Evolutionary conservation across 352 stramenopile species (phyloP), one percentile per base, ranked within the genome.

Genomic region (Phytophthora boehmeriae): DNA sequence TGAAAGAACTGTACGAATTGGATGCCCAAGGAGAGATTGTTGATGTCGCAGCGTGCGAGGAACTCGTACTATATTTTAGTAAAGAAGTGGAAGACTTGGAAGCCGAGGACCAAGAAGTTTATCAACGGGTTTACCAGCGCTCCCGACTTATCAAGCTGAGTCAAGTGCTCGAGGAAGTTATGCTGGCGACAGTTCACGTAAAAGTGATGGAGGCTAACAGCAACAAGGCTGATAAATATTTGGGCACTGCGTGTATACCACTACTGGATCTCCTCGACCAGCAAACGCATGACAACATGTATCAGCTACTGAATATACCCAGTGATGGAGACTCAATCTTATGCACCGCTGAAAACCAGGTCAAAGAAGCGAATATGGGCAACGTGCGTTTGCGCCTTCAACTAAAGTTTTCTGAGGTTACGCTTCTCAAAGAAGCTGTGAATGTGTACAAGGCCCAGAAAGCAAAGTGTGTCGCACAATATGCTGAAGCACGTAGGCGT

Each of bases 231-330:
- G 71, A 92, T 54, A 70, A 81, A 1, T 65, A 78, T 19, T 64
- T 92, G 13, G 83, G 83, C 17, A 74, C 78, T 8, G 73, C 80
- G 16, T 80, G 76, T 42, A 82, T 92, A 39, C 83, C 83, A 2
- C 53, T 90, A 2, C 63, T 92, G 20, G 83, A 92, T 44, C 55
- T 92, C n/a, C 59, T 92, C 1, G 83, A 92, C 45, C 74, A 84
- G 20, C 54, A 78, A 6, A 66, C 80, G 25, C 83, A 84, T 53
- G 71, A 84, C 44, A 70, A 87, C n/a, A 54, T 68, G 23, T 92
- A 92, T 63, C 56, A 82, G 13, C 54, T 92, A 17, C 63, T 64
- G 1, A 85, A 77, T 51, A 69, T 76, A 17, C 44, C 45, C 1
- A 41, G 42, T 2, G 34, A n/a, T 46, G 49, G 49, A 45, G 1